Percentiles rank a stretch among this genome's conserved stretches.
Evolutionary conservation across 2,329 filamentous ascomycete genomes (phyloP).

Genomic region (Simplicillium sp.): DNA sequence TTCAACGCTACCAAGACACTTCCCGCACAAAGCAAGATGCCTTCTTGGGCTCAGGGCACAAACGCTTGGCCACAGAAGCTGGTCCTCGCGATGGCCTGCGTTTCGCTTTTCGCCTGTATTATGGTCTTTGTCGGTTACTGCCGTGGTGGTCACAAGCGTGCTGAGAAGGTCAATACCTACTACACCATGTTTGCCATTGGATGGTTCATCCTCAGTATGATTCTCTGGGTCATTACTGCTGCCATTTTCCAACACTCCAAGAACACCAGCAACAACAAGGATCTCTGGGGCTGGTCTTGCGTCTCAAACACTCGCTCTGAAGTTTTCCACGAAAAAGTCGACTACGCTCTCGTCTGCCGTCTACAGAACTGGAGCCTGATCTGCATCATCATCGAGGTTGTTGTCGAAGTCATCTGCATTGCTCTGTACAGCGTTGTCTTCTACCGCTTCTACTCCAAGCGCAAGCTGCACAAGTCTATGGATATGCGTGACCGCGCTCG

Average conservation of each 20-base stretch:
- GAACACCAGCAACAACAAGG: constrained; percentile 61
- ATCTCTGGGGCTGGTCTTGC: constrained; percentile 98
- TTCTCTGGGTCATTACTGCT: constrained; percentile 86
- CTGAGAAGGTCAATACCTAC: constrained; percentile 89
- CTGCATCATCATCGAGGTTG: constrained; percentile 94
- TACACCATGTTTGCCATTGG: constrained; percentile 89
- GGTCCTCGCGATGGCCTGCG: constrained; percentile 66
- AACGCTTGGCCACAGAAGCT: constrained; percentile 84
- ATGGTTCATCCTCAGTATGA: constrained; percentile 87
- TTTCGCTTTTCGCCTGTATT: constrained; percentile 74
- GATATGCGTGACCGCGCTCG: constrained; percentile 87
- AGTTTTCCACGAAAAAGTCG: constrained; percentile 69
- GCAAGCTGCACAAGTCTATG: constrained; percentile 93
- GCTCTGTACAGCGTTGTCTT: constrained; percentile 89
- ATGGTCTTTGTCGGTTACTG: constrained; percentile 79
- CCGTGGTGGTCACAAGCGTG: constrained; percentile 76
- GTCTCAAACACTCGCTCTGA: constrained; percentile 74
- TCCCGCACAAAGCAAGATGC: constrained; percentile 67
- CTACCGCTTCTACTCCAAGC: constrained; percentile 96
- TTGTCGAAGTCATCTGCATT: constrained; percentile 86
- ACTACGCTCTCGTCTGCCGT: constrained; percentile 86
- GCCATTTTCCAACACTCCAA: constrained; percentile 73
- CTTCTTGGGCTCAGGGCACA: constrained; percentile 74
- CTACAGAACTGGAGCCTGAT: constrained; percentile 91
- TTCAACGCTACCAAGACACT: constrained; percentile 81